A percentile compares a stretch with the other conserved stretches of the same genome.
phyloP scores from a whole-genome alignment of 345 rosid species.

The Hypericum androsaemum region DNA sequence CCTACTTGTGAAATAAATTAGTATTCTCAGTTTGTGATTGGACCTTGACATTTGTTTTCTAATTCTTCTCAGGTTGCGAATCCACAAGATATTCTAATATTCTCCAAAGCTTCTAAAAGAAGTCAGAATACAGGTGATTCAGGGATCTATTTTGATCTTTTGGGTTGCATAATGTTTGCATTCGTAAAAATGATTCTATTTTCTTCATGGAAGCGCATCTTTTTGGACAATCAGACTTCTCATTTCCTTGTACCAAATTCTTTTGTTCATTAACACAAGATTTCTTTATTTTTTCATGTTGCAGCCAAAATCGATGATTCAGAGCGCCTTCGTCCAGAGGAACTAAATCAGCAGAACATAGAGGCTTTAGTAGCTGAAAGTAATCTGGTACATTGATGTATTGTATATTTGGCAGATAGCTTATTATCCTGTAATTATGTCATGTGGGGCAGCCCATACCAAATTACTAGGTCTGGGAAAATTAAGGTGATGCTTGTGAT shows the following conservation, averaged over 20 bases:
- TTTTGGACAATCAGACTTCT: too few relatives aligned
- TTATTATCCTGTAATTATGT: neutral
- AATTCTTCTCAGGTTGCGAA: slow-evolving; percentile 66
- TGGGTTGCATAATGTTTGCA: too few relatives aligned
- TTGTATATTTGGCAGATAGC: slow-evolving; percentile 1
- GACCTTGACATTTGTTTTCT: neutral
- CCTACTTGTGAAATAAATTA: slow-evolving; percentile 3
- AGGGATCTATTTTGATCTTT: too few relatives aligned
- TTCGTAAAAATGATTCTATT: too few relatives aligned
- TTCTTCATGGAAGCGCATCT: too few relatives aligned
- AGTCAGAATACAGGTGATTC: slow-evolving; percentile 43
- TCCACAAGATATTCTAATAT: slow-evolving; percentile 96
- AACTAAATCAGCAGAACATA: slow-evolving; percentile 92
- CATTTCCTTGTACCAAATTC: slow-evolving; percentile 2
- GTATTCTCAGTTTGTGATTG: slow-evolving; percentile 4
- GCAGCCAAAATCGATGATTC: slow-evolving; percentile 70
- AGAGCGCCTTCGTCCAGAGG: slow-evolving; percentile 94
- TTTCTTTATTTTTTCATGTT: slow-evolving; percentile 14
- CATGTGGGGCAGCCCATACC: too few relatives aligned
- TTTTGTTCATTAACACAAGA: slow-evolving; percentile 4
- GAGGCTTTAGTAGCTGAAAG: slow-evolving; percentile 97
- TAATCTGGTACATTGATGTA: slow-evolving; percentile 52
- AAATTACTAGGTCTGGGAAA: too few relatives aligned
- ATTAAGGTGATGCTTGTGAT: too few relatives aligned
- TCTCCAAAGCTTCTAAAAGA: slow-evolving; percentile 77